These are phyloP conservation scores for Ceratocystis diversiconidia DNA, from an alignment of 2,329 filamentous ascomycete genomes.

Conservation along the genomic window DNA sequence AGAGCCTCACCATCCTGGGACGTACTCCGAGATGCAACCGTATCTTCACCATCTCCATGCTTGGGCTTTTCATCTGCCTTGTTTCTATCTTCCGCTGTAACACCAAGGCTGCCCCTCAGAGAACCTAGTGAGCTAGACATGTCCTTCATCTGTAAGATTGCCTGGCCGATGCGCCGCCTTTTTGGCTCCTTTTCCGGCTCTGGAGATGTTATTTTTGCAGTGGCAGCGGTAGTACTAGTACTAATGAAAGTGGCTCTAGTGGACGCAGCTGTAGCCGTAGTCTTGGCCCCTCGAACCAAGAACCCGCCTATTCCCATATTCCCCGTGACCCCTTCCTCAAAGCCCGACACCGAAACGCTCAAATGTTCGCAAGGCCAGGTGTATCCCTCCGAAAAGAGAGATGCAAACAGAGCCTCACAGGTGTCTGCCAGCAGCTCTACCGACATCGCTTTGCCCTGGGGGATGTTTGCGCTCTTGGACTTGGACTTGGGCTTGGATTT, in stretches of 20 bases:
- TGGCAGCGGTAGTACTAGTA: too few relatives aligned
- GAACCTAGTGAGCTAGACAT: neutral
- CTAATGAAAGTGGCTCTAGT: too few relatives aligned
- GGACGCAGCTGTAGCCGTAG: neutral
- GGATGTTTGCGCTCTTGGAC: slow-evolving; percentile 64
- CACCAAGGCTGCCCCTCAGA: too few relatives aligned
- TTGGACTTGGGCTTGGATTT: slow-evolving; percentile 47
- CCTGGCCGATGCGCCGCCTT: neutral
- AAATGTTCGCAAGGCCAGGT: slow-evolving; percentile 86
- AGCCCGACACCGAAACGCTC: slow-evolving; percentile 76
- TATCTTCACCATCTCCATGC: neutral
- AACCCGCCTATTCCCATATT: slow-evolving; percentile 81
- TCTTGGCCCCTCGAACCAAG: slow-evolving; percentile 46
- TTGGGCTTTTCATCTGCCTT: neutral
- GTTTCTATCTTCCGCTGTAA: neutral
- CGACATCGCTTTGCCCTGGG: slow-evolving; percentile 57
- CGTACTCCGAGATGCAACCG: neutral
- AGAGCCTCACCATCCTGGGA: neutral
- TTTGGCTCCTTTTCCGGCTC: slow-evolving; percentile 6
- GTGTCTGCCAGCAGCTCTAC: slow-evolving; percentile 33
- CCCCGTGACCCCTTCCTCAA: slow-evolving; percentile 71
- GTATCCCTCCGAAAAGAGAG: slow-evolving; percentile 57
- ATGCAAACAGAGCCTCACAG: slow-evolving; percentile 41
- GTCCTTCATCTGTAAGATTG: neutral
- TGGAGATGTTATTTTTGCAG: too few relatives aligned